Base-by-base conservation (phyloP, 129 eudicot genomes). In the Lonicera japonica region DNA sequence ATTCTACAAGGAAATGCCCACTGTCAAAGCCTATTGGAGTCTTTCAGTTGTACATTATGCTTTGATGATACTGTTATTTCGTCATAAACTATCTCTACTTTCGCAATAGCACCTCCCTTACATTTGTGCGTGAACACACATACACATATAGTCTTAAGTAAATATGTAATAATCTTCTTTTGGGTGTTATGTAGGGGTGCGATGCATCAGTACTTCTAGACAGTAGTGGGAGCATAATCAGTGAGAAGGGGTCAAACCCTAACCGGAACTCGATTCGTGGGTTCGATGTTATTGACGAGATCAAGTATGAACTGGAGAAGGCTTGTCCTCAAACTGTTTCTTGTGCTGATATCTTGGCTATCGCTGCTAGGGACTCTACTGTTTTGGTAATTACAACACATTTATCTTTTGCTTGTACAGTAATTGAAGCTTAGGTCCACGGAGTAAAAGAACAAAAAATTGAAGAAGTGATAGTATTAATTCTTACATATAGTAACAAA, bases 341-440 rank as follows among this genome's bases (percentile, higher is more conserved):
- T 25, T 91, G 97, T 66, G 96, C 97, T n/a, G 97, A 91, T 78
- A 78, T 87, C 69, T 15, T 87, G 77, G 95, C 95, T 65, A 45
- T 91, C 64, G 82, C 96, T 68, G 94, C 97, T 58, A 82, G 90
- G 14, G 97, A 91, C 67, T 82, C 94, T 1, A 84, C 95, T 23
- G 86, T 83, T 68, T 66, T 90, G 73, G 97, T 90, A 75, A 52
- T 43, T 43, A 43, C 46, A 20, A 8, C 12, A 10, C 50, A 10
- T 50, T 58, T 21, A 25, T 15, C 1, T 20, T 11, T 54, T 20
- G 8, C 12, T 54, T 53, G 18, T 4, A 20, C 25, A 18, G 1
- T 53, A 53, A 53, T 53, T 29, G 36, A 29, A 29, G 36, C 36
- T n/a, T 29, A 29, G 36, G 36, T 29, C 36, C 36, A 29, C 2